Conservation (phyloP, 768 basidiomycete genomes). For the Russula brevipes region DNA sequence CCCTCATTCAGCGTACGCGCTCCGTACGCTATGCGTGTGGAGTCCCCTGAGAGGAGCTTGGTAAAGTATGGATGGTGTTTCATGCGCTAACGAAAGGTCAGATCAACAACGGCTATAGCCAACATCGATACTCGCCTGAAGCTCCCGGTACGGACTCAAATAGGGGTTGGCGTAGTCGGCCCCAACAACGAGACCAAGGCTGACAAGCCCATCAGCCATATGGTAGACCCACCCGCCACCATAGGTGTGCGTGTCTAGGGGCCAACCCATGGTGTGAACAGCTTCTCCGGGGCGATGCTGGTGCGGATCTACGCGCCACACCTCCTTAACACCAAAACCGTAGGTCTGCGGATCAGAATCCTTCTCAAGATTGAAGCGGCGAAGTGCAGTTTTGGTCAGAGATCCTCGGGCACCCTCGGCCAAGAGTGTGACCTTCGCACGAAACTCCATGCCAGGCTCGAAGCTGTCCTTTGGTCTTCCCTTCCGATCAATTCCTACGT, state of each 20-base stretch:
- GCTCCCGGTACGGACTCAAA: slow-evolving; percentile 84
- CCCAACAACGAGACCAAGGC: slow-evolving; percentile 86
- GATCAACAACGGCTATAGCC: background rate
- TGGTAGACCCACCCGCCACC: slow-evolving; percentile 96
- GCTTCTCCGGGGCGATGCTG: slow-evolving; percentile 71
- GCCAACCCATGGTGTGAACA: slow-evolving; percentile 95
- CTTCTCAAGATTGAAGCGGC: slow-evolving; percentile 67
- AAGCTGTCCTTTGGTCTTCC: slow-evolving; percentile 78
- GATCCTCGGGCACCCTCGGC: slow-evolving; percentile 96
- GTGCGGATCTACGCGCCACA: slow-evolving; percentile 78
- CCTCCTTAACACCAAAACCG: slow-evolving; percentile 93
- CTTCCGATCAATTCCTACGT: slow-evolving; percentile 82
- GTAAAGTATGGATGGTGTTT: slow-evolving; percentile 95
- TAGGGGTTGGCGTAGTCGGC: slow-evolving; percentile 95
- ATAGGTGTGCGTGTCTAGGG: slow-evolving; percentile 72
- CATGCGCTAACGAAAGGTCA: slow-evolving; percentile 54
- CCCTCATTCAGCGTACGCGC: slow-evolving; percentile 90
- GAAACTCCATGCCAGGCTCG: slow-evolving; percentile 96
- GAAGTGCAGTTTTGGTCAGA: slow-evolving; percentile 73
- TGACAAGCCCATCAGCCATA: slow-evolving; percentile 88
- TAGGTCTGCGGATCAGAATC: slow-evolving; percentile 85
- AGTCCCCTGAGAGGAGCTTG: slow-evolving; percentile 65
- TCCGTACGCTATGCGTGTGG: slow-evolving; percentile 82
- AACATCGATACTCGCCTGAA: slow-evolving; percentile 57
- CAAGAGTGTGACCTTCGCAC: slow-evolving; percentile 83